Base-by-base conservation (phyloP, 202 grass and related monocot species). In the Zizania palustris region DNA sequence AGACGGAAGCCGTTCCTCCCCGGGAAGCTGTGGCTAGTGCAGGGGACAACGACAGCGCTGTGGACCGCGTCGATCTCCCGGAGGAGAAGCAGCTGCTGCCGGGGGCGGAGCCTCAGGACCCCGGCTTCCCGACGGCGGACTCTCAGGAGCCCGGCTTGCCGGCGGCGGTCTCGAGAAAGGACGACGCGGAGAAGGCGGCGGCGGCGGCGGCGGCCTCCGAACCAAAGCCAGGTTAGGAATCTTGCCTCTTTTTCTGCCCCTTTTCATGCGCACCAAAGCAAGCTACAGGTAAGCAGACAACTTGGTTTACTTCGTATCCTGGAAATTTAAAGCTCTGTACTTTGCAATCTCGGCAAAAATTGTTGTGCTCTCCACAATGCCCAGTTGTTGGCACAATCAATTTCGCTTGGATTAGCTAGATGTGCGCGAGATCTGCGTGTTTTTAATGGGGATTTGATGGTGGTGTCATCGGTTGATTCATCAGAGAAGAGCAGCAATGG, bases 211-310 rank as follows among this genome's bases (percentile, higher is more conserved):
- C 42, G 2, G 33, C 56, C n/a, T 58, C 74, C n/a, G 70, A 75
- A 70, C 11, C 55, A 11, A 79, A 74, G 40, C 85, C 75, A 79
- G 40, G 85, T 87, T 79, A 84, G 70, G 79, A 73, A 79, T 83
- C 75, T 63, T 55, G 12, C n/a, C 3, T 57, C 59, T 36, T 42
- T 13, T 7, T 19, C 16, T 22, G 8, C n/a, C 28, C 12, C 40
- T 9, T 54, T 66, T 59, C 18, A 54, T 70, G 6, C 6, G 21
- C 4, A 54, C 55, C 13, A 43, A 35, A 63, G 33, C 37, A 21
- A 69, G 33, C 73, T 39, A 1, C 33, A 48, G n/a, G 16, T 1
- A 54, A 7, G 45, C 36, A 39, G 11, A 18, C 61, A 54, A 22
- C 36, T 43, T 42, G 67, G 53, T 72, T 72, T 54, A 72, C 59